phyloP scores from a whole-genome alignment of 2,329 filamentous ascomycete species.

The Pseudogymnoascus sp. region DNA sequence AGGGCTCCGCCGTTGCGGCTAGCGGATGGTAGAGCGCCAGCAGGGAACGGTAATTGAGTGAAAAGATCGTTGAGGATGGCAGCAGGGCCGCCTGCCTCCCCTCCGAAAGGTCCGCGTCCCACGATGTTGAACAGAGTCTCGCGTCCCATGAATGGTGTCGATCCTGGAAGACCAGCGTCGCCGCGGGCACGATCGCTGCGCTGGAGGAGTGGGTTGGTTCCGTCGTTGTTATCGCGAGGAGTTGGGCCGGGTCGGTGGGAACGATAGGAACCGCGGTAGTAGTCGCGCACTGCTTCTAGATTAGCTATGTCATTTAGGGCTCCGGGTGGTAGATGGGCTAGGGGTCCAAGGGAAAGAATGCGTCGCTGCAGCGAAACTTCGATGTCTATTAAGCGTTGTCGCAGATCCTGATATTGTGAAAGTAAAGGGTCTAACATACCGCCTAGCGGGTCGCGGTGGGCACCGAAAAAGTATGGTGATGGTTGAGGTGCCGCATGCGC shows the following conservation, averaged over 20 bases:
- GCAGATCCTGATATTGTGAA: neutral
- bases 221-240: constrained; percentile 62
- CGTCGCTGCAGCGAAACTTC: neutral
- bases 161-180: constrained; percentile 12
- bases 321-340: neutral
- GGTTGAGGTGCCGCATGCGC: constrained; percentile 48
- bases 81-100: constrained; percentile 13
- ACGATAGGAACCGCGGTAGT: constrained; percentile 36
- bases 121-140: constrained; percentile 20
- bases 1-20: constrained; percentile 43
- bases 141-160: constrained; percentile 22
- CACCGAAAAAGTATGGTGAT: constrained; percentile 50
- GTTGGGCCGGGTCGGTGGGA: constrained; percentile 40
- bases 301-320: constrained; percentile 21
- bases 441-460: constrained; percentile 45
- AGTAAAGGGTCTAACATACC: constrained; percentile 32
- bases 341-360: neutral
- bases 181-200: constrained; percentile 38
- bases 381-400: neutral
- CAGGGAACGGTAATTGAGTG: constrained; percentile 11
- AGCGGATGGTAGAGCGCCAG: neutral
- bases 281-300: constrained; percentile 26
- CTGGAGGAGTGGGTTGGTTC: constrained; percentile 77
- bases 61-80: constrained; percentile 22
- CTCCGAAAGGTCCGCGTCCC: constrained; percentile 18